Percentiles rank a stretch among this genome's conserved stretches.
Evolutionary conservation across 768 basidiomycete genomes (phyloP).

Genomic region (Amanita rimosa): DNA sequence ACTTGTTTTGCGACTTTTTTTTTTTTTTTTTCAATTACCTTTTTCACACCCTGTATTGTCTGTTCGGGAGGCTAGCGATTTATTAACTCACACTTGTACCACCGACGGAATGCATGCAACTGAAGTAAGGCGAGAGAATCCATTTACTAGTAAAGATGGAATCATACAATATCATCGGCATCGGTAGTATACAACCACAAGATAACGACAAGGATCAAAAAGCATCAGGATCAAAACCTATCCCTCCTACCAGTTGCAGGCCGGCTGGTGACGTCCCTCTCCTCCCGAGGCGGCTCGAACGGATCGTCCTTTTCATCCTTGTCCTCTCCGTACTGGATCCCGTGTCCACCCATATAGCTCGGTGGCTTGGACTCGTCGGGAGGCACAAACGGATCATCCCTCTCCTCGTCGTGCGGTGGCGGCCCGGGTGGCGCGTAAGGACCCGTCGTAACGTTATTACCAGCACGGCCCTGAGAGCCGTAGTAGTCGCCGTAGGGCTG

Average conservation of each 20-base stretch:
- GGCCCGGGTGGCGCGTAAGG: slow-evolving; percentile 39
- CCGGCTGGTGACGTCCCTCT: slow-evolving; percentile 33
- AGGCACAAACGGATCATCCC: slow-evolving; percentile 23
- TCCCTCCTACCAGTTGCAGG: slow-evolving; percentile 23
- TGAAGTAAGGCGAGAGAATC: too few species aligned
- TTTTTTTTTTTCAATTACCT: too few species aligned
- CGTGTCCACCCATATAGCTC: slow-evolving; percentile 25
- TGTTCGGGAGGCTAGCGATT: too few species aligned
- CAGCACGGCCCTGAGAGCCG: slow-evolving; percentile 1
- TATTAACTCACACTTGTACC: too few species aligned
- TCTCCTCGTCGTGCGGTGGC: slow-evolving; percentile 22
- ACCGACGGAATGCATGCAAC: background rate
- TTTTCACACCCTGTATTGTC: too few species aligned
- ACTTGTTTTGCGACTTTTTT: slow-evolving; percentile 3
- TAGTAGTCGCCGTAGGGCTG: slow-evolving; percentile 16
- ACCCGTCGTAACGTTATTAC: slow-evolving; percentile 3
- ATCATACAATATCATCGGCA: too few species aligned
- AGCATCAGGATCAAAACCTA: slow-evolving; percentile 9
- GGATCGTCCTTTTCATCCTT: slow-evolving; percentile 39
- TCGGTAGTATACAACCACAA: too few species aligned
- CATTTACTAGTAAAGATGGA: too few species aligned
- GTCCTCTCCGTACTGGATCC: slow-evolving; percentile 12
- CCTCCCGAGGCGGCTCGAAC: slow-evolving; percentile 32
- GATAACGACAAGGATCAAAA: too few species aligned
- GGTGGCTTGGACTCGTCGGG: slow-evolving; percentile 32